phyloP scores from a whole-genome alignment of 768 basidiomycete genomes.

The Melanogaster broomeanus region DNA sequence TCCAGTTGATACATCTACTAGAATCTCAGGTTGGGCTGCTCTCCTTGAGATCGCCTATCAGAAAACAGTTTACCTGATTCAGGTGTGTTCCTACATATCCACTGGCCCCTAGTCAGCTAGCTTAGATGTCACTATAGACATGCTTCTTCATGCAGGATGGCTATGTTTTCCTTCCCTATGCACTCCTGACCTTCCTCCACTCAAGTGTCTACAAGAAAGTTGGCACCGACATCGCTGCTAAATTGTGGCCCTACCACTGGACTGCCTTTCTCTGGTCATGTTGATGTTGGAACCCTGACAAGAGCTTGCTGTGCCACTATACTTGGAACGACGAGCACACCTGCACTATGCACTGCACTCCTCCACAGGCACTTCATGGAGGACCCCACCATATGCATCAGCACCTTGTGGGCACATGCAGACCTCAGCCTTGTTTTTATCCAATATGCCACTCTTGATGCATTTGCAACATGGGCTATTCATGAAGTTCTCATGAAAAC shows the following conservation, averaged over 20 bases:
- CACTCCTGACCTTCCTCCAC: neutral
- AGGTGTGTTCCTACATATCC: neutral
- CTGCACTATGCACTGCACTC: no score
- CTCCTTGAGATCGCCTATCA: neutral
- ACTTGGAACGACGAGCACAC: no score
- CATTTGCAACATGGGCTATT: slow-evolving; percentile 12
- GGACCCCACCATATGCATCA: neutral
- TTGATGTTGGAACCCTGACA: no score
- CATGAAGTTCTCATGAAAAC: neutral
- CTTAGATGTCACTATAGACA: no score
- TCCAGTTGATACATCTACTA: neutral
- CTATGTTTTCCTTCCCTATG: neutral
- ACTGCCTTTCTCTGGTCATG: neutral
- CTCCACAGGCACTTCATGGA: neutral
- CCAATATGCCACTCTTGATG: slow-evolving; percentile 21
- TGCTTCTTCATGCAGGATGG: neutral
- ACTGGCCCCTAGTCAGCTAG: no score
- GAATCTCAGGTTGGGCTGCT: neutral
- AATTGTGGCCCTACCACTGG: neutral
- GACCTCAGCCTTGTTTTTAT: slow-evolving; percentile 4
- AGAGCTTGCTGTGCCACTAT: no score
- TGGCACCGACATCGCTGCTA: neutral
- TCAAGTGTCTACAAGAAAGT: neutral
- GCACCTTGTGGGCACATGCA: neutral
- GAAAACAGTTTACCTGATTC: neutral